Evolutionary conservation across 2,329 filamentous ascomycete species (phyloP), one percentile per base, ranked within the genome.

Genomic region (Penicillium brevicompactum): DNA sequence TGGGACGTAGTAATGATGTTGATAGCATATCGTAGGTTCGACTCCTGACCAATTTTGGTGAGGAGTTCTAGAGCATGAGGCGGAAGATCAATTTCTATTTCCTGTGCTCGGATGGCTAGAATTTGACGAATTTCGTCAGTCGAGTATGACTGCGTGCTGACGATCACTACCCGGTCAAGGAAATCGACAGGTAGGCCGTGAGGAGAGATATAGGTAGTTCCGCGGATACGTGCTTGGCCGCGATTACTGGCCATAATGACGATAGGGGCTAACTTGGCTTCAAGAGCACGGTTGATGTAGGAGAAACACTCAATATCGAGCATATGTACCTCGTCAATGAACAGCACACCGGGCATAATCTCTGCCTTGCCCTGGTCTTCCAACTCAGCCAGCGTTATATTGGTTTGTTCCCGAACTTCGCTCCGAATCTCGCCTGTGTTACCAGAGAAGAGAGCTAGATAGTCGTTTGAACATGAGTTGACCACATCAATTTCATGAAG

Each of bases 251-350:
- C 94, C 94, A 99, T 99, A 77, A 99, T 99, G 74, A 99, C 92
- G 62, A 99, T 92, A 38, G 94, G 94, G 1, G 94, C 92, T 31
- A 99, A 84, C 68, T 97, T 92, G 57, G 92, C 91, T 77, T 99
- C 94, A 43, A 99, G 82, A 1, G 94, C 94, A 49, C 94, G 90
- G 80, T 99, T 99, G 82, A 99, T 89, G 80, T 96, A 99, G 43
- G 92, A 95, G 81, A 96, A 99, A 80, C 93, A 97, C 76, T 99
- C 94, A 62, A 97, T 97, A 74, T 99, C 94, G 55, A 99, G 89
- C 93, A 99, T 97, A 81, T 99, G 94, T 4, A 99, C 93, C 79
- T 99, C 94, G 69, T 99, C 94, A 69, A 99, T 96, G 81, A 99
- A 99, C 8, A 99, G 80, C 7, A 99, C 94, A 44, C 94, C 94